phyloP scores from a whole-genome alignment of 2,329 filamentous ascomycete species.

The Coniochaeta sp. region DNA sequence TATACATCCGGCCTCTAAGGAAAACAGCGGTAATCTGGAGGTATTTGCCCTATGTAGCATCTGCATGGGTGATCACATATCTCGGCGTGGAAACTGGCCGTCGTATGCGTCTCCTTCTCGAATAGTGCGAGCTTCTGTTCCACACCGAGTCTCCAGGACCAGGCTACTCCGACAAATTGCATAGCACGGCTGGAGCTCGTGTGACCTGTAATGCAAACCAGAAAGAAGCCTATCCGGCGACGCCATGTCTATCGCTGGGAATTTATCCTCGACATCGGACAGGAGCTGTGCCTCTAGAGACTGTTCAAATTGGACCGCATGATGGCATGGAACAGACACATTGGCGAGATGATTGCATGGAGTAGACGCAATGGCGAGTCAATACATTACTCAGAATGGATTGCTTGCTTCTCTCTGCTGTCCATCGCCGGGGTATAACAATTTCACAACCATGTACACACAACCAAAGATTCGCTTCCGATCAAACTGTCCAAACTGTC shows the following conservation, averaged over 20 bases:
- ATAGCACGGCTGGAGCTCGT: neutral
- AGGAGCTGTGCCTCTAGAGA: too few species aligned
- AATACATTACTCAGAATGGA: neutral
- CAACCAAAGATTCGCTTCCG: neutral
- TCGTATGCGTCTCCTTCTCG: neutral
- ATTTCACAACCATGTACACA: neutral
- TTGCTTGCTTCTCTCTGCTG: neutral
- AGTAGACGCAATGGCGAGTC: neutral
- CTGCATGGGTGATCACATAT: neutral
- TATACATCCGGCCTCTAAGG: neutral
- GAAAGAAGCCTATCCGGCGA: neutral
- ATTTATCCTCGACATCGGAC: neutral
- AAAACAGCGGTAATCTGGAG: neutral
- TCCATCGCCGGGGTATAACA: neutral
- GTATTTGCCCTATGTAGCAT: neutral
- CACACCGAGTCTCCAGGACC: neutral
- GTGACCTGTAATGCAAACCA: neutral
- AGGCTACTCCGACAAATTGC: neutral
- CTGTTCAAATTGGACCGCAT: neutral
- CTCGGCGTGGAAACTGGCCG: neutral
- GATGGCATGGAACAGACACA: neutral
- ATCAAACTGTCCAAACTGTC: too few species aligned
- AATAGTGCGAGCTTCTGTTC: neutral
- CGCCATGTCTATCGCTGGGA: neutral
- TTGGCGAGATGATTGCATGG: neutral